phyloP scores from a whole-genome alignment of 129 eudicot genomes.

The Centrapalus pauciflorus region DNA sequence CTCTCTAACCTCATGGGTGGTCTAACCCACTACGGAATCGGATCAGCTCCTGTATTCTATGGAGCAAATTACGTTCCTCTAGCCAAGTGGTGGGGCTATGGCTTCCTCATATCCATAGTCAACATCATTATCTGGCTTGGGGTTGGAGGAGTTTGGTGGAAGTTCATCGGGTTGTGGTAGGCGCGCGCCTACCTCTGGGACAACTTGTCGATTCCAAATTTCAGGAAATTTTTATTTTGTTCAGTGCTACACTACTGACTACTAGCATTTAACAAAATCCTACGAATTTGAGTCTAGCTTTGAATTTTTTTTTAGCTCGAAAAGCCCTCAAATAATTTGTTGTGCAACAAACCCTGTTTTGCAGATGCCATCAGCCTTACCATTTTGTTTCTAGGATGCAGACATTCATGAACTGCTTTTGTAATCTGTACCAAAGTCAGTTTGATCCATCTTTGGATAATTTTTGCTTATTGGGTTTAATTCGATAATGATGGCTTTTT shows the following conservation, averaged over 20 bases:
- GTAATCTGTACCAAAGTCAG: background rate
- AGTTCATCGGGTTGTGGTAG: conserved; percentile 89
- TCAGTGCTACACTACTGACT: conserved; percentile 15
- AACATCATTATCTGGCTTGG: conserved; percentile 96
- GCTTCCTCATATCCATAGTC: conserved; percentile 77
- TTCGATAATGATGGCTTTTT: background rate
- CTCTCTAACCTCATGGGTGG: conserved; percentile 99
- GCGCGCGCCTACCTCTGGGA: conserved; percentile 14
- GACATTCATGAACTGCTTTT: background rate
- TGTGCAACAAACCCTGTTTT: background rate
- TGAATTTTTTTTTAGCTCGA: conserved; percentile 26
- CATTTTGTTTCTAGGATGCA: background rate
- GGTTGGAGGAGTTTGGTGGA: conserved; percentile 99
- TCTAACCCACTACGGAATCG: conserved; percentile 89
- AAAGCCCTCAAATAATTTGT: too few species aligned
- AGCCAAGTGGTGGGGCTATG: conserved; percentile 95
- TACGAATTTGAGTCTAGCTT: conserved; percentile 23
- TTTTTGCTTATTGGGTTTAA: background rate
- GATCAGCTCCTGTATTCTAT: conserved; percentile 95
- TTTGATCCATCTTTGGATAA: background rate
- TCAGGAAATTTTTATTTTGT: background rate
- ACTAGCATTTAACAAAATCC: conserved; percentile 17
- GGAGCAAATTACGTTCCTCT: conserved; percentile 95
- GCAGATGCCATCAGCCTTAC: background rate
- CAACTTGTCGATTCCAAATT: conserved; percentile 18